Evolutionary conservation across 768 basidiomycete genomes (phyloP), one percentile per base, ranked within the genome.

Genomic region (Chlorophyllum brunneum): DNA sequence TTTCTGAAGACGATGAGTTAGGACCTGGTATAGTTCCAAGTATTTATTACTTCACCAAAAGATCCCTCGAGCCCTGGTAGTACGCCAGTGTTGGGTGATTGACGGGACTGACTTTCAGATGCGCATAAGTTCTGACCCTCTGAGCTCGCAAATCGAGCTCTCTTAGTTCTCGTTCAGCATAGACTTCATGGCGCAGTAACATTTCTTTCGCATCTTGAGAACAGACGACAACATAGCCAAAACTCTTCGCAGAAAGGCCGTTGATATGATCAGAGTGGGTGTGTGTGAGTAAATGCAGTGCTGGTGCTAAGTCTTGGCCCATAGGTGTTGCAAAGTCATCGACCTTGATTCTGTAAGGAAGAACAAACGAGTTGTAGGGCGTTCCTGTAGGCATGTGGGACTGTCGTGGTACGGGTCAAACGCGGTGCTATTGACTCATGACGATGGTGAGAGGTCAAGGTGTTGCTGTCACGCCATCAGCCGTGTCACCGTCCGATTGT

Each of bases 191-290:
- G 48, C 78, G 74, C 33, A 95, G 68, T 2, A 98, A 71, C 85
- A 97, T 92, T 54, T 85, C 76, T 67, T 93, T 95, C 15, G 94
- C 85, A 64, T 93, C 88, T 4, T 72, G 67, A 0, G 93, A 92
- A 67, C 92, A 95, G 50, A 89, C 67, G 7, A 97, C 81, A 2
- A 70, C 73, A 37, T 82, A 80, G 2, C 79, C 82, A 61, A 95
- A 94, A 0, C 83, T 85, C 53, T 83, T 81, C 20, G 88, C 79
- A 16, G 83, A 76, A 23, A 97, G 76, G 3, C 95, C 93, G 37
- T 68, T 69, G 47, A 92, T 76, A 62, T 97, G 94, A 67, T 95
- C 94, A 0, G 92, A 78, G 68, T 95, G 95, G 0, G 92, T 89
- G 63, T 97, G 93, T 0, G 87, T 83, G 48, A 97, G 78, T n/a